Conservation (phyloP, 2,329 filamentous ascomycete genomes). For the Calonectria pseudoreteaudii region DNA sequence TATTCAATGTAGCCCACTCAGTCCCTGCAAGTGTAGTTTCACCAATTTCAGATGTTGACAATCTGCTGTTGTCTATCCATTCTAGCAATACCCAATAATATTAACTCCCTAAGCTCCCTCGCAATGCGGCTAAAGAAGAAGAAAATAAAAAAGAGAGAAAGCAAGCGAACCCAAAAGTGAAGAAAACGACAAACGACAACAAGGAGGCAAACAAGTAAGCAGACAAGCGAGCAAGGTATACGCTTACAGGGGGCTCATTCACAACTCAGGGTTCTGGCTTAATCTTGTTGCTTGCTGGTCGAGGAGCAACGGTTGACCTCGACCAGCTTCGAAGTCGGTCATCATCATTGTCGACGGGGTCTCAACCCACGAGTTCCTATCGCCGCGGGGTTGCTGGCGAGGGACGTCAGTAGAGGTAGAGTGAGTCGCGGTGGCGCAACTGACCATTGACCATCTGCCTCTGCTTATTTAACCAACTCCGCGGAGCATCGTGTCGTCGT, state of each 20-base stretch:
- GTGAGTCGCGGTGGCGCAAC: conserved; percentile 56
- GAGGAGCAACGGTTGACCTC: not conserved
- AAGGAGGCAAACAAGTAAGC: not conserved
- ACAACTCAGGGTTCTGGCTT: not conserved
- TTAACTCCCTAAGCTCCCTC: conserved; percentile 44
- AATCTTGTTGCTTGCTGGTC: not conserved
- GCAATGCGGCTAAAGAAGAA: conserved; percentile 40
- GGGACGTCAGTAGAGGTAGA: conserved; percentile 57
- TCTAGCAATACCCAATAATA: conserved; percentile 37
- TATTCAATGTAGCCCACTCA: conserved; percentile 4
- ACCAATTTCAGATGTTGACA: conserved; percentile 17
- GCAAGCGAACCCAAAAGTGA: not conserved
- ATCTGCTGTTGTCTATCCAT: conserved; percentile 29
- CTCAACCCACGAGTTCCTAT: conserved; percentile 55
- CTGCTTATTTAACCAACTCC: conserved; percentile 89
- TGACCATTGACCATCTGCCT: conserved; percentile 75
- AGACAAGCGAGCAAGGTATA: not conserved
- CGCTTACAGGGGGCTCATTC: not conserved
- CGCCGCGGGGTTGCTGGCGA: conserved; percentile 59
- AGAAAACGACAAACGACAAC: not conserved
- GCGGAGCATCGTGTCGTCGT: conserved; percentile 78
- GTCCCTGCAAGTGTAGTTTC: conserved; percentile 20
- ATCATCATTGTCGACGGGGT: conserved; percentile 27
- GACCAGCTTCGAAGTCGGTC: not conserved
- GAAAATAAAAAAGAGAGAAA: conserved; percentile 8